Conservation (phyloP, 2,329 filamentous ascomycete genomes). For the Fusarium begoniae region DNA sequence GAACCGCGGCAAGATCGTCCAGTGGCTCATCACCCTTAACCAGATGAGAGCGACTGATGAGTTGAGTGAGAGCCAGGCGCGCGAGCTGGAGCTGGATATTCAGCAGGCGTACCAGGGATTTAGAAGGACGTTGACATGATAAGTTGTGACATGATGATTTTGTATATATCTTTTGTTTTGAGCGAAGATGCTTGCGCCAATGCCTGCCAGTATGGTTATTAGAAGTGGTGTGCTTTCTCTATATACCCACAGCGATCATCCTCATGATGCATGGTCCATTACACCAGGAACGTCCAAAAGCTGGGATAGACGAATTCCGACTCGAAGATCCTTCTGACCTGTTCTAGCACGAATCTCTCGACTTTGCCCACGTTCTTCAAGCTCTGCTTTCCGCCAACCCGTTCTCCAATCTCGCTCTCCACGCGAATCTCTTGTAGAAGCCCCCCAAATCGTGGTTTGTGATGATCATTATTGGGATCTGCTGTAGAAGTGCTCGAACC, state of each 20-base stretch:
- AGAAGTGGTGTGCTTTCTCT: conserved; percentile 18
- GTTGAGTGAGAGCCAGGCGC: conserved; percentile 83
- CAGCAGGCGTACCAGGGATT: conserved; percentile 95
- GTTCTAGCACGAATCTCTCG: conserved; percentile 95
- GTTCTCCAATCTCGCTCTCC: conserved; percentile 95
- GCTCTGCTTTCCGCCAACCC: conserved; percentile 91
- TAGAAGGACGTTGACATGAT: conserved; percentile 76
- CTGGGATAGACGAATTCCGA: conserved; percentile 99
- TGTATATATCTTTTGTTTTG: conserved; percentile 1
- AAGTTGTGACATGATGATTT: neutral
- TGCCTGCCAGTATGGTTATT: neutral
- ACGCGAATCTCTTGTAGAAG: conserved; percentile 92
- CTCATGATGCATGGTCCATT: conserved; percentile 27
- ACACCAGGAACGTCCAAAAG: conserved; percentile 97
- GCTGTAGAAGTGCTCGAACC: neutral
- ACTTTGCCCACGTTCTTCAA: conserved; percentile 99
- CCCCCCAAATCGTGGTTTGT: conserved; percentile 66
- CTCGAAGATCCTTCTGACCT: conserved; percentile 96
- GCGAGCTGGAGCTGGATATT: conserved; percentile 92
- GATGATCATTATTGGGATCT: conserved; percentile 43
- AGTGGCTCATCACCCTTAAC: conserved; percentile 97
- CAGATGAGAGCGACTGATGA: conserved; percentile 98
- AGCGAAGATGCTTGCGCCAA: conserved; percentile 18
- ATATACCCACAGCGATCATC: conserved; percentile 36
- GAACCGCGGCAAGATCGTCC: conserved; percentile 94